Evolutionary conservation across 2,329 filamentous ascomycete species (phyloP).

Genomic region (Alternaria brassicae): DNA sequence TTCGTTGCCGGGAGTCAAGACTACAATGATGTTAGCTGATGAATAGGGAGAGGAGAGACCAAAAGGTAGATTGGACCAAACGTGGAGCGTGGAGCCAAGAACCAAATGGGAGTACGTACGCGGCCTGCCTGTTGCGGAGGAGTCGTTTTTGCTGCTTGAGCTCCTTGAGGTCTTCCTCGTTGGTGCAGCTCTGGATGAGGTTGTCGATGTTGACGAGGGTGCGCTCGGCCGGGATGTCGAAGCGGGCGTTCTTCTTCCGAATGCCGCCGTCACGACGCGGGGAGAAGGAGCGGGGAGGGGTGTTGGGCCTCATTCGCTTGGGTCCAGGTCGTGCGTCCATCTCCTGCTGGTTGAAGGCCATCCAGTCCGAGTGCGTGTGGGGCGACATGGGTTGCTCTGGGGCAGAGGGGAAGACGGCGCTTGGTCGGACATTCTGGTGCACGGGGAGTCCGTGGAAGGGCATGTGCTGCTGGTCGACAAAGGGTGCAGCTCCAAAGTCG

Average conservation of each 20-base stretch:
- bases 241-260: constrained; percentile 98
- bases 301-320: constrained; percentile 70
- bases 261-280: constrained; percentile 84
- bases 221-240: constrained; percentile 93
- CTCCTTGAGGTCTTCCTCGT: constrained; percentile 95
- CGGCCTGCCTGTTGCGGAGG: constrained; percentile 92
- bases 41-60: constrained; percentile 37
- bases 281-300: constrained; percentile 75
- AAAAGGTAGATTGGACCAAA: constrained; percentile 43
- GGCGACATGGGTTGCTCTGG: constrained; percentile 64
- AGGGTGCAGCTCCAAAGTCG: constrained; percentile 59
- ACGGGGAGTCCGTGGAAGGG: constrained; percentile 49
- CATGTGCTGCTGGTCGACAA: constrained; percentile 51
- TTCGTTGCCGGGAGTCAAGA: constrained; percentile 94
- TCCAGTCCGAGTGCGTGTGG: constrained; percentile 67
- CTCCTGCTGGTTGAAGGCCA: constrained; percentile 60
- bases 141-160: constrained; percentile 98
- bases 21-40: constrained; percentile 59
- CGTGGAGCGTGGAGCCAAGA: constrained; percentile 39
- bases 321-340: constrained; percentile 56
- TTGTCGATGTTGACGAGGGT: constrained; percentile 95
- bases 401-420: constrained; percentile 57
- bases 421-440: constrained; percentile 53
- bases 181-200: constrained; percentile 84
- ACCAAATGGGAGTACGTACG: constrained; percentile 69